phyloP scores from a whole-genome alignment of 495 filamentous ascomycete species.

The Annulohypoxylon moriforme region DNA sequence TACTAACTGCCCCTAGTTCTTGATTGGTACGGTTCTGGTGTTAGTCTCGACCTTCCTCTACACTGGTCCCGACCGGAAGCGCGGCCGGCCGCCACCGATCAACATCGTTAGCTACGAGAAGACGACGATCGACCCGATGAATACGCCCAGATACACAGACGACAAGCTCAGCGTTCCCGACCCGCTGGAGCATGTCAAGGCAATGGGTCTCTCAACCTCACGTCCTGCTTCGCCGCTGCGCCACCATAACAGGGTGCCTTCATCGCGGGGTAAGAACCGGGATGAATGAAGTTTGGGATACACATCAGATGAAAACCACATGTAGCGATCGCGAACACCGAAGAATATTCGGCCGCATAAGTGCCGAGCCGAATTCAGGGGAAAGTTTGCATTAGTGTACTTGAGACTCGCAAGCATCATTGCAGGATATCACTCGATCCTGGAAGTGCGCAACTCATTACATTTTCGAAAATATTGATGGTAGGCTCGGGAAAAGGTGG shows the following conservation, averaged over 20 bases:
- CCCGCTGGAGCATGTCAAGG: constrained; percentile 61
- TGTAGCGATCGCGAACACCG: not conserved
- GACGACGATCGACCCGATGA: constrained; percentile 64
- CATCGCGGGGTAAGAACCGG: constrained; percentile 51
- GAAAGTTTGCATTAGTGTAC: not conserved
- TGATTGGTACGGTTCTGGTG: constrained; percentile 81
- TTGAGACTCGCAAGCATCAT: not conserved
- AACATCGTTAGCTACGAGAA: constrained; percentile 82
- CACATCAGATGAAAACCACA: not conserved
- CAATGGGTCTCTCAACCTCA: constrained; percentile 70
- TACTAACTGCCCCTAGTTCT: constrained; percentile 68
- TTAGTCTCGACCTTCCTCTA: constrained; percentile 87
- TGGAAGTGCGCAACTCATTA: constrained; percentile 21
- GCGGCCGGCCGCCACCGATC: constrained; percentile 76
- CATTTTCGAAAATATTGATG: constrained; percentile 4
- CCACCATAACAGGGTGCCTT: constrained; percentile 60
- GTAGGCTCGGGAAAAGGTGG: not conserved
- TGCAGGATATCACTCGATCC: constrained; percentile 21
- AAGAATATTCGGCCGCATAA: constrained; percentile 23
- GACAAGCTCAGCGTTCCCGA: constrained; percentile 51
- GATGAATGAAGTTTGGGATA: constrained; percentile 52
- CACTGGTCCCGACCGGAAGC: constrained; percentile 66
- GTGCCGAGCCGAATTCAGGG: constrained; percentile 31
- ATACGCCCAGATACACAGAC: constrained; percentile 49
- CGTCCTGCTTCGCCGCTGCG: constrained; percentile 73